Evolutionary conservation across 2,329 filamentous ascomycete genomes (phyloP), one percentile per base, ranked within the genome.

Genomic region (Botrytis deweyae): DNA sequence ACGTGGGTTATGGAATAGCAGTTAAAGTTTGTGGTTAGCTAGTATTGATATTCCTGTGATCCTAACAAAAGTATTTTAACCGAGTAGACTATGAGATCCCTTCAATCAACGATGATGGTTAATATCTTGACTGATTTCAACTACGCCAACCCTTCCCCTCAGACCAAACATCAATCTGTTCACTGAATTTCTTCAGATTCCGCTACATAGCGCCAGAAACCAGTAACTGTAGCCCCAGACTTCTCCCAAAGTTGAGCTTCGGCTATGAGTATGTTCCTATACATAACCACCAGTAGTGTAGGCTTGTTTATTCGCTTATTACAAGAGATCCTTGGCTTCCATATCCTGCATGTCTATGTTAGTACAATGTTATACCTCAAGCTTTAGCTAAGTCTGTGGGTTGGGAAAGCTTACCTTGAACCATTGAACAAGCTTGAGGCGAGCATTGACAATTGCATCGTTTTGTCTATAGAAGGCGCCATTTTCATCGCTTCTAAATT

Each of bases 191-290:
- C 36, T 25, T 10, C 16, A 14, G 10, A 42, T 3, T 29, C n/a
- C 5, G 5, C n/a, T 18, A 6, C 20, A 25, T n/a, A 18, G 0
- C 4, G 6, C 2, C 1, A 33, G 25, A 58, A 58, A n/a, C 66
- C 49, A 68, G 1, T 22, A 1, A 25, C 25, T 0, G 10, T 68
- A 58, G 2, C 14, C 9, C 16, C 4, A 5, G 22, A 3, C 25
- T 3, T 55, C 3, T 2, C 4, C 4, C 16, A 25, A 22, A 14
- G n/a, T 14, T 33, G 1, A 6, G 0, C 8, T 25, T 7, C 7
- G 12, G 3, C 18, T 22, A 1, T n/a, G 8, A n/a, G 10, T 16
- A 1, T 12, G 8, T 18, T n/a, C 20, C 1, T 18, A 10, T 4
- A 67, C 1, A 55, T 29, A 5, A 22, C 9, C 25, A 4, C 3